phyloP scores from a whole-genome alignment of 805 yeast genomes.

The Sungouiozyma intestinalis region DNA sequence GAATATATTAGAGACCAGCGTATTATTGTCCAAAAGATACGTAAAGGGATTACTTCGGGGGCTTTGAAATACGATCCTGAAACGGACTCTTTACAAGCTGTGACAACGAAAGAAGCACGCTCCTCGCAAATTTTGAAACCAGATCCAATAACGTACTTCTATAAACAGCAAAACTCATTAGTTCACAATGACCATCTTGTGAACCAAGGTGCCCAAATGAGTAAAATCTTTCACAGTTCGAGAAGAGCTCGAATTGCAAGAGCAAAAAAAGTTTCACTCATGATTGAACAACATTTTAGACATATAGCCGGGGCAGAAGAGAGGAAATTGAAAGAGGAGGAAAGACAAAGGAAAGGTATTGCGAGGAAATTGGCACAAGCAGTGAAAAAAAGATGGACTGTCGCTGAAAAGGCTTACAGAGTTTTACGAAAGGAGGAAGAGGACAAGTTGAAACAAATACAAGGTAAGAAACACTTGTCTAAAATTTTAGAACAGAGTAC shows the following conservation, averaged over 20 bases:
- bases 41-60: conserved; percentile 36
- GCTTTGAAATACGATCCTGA: conserved; percentile 37
- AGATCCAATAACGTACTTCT: conserved; percentile 36
- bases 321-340: conserved; percentile 63
- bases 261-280: conserved; percentile 61
- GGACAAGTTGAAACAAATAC: conserved; percentile 66
- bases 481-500: conserved; percentile 88
- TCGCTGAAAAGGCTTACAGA: conserved; percentile 73
- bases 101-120: conserved; percentile 34
- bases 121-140: conserved; percentile 31
- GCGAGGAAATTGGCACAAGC: conserved; percentile 78
- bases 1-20: conserved; percentile 45
- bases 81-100: conserved; percentile 30
- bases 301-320: conserved; percentile 84
- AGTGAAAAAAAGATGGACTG: conserved; percentile 81
- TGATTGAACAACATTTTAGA: conserved; percentile 81
- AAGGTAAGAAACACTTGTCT: conserved; percentile 79
- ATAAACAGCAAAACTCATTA: conserved; percentile 29
- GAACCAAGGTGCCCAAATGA: conserved; percentile 62
- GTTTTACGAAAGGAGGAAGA: conserved; percentile 66
- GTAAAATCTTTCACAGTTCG: conserved; percentile 58
- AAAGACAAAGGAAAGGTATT: conserved; percentile 52
- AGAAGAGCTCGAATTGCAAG: conserved; percentile 55
- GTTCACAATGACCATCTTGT: conserved; percentile 67
- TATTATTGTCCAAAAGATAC: conserved; percentile 33